phyloP scores from a whole-genome alignment of 495 filamentous ascomycete genomes.

The Aspergillus taichungensis region DNA sequence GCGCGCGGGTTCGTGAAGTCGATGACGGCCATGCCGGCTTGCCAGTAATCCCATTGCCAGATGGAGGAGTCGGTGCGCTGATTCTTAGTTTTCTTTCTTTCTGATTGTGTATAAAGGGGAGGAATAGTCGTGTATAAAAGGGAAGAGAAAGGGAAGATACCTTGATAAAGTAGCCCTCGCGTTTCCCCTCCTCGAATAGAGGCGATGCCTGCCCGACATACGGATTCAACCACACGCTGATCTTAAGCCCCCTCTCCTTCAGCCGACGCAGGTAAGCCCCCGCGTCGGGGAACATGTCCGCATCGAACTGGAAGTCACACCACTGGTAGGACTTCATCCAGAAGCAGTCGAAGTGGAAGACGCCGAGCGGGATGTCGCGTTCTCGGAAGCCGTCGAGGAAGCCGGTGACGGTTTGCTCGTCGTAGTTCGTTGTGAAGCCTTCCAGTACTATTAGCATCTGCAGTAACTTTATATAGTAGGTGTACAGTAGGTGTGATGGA shows the following conservation, averaged over 20 bases:
- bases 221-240: conserved; percentile 66
- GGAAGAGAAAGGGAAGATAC: conserved; percentile 8
- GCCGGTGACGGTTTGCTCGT: conserved; percentile 54
- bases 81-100: neutral
- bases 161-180: conserved; percentile 61
- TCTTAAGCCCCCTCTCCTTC: conserved; percentile 52
- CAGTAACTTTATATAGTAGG: neutral
- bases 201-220: conserved; percentile 61
- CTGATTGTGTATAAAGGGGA: too few relatives aligned
- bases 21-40: conserved; percentile 64
- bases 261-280: conserved; percentile 51
- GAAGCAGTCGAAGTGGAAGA: conserved; percentile 67
- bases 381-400: conserved; percentile 62
- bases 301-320: conserved; percentile 66
- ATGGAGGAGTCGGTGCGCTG: conserved; percentile 57
- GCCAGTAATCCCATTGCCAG: conserved; percentile 70
- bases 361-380: conserved; percentile 55
- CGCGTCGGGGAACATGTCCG: conserved; percentile 60
- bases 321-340: conserved; percentile 61
- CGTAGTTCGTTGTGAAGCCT: conserved; percentile 61
- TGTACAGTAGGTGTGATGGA: neutral
- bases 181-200: conserved; percentile 53
- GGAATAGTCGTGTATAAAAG: too few relatives aligned
- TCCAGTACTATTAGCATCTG: neutral
- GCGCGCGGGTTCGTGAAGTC: conserved; percentile 68